Evolutionary conservation across 2,329 filamentous ascomycete species (phyloP).

Genomic region (Lachnellula hyalina): DNA sequence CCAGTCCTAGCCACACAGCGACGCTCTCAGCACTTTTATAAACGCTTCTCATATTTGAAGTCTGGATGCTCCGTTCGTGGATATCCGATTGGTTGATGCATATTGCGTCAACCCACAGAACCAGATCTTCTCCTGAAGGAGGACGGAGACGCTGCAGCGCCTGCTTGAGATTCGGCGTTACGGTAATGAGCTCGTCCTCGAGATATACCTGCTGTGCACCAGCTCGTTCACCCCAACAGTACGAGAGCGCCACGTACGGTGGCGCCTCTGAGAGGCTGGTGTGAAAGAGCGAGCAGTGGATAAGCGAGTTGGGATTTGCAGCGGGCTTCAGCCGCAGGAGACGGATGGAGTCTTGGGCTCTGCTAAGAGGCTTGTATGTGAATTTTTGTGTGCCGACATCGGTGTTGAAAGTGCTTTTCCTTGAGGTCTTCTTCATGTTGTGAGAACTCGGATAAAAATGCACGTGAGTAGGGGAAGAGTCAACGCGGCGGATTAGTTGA

Average conservation of each 20-base stretch:
- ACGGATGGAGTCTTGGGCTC: slow-evolving; percentile 8
- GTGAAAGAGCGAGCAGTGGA: slow-evolving; percentile 17
- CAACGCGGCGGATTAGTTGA: too few relatives aligned
- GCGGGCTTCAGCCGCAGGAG: slow-evolving; percentile 12
- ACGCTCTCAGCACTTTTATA: slow-evolving; percentile 22
- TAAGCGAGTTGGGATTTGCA: neutral
- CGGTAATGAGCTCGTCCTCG: slow-evolving; percentile 6
- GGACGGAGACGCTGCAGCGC: slow-evolving; percentile 20
- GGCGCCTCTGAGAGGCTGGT: slow-evolving; percentile 17
- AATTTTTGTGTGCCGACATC: slow-evolving; percentile 1
- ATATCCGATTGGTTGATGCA: slow-evolving; percentile 25
- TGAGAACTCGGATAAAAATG: neutral
- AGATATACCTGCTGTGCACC: slow-evolving; percentile 10
- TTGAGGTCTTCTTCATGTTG: neutral
- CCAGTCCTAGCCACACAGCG: slow-evolving; percentile 20
- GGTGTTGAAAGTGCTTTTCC: neutral
- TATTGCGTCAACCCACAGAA: slow-evolving; percentile 26
- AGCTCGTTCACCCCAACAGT: slow-evolving; percentile 18
- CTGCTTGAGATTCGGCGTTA: slow-evolving; percentile 18
- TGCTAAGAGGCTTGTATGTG: slow-evolving; percentile 12
- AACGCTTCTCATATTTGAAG: slow-evolving; percentile 20
- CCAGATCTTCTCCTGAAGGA: slow-evolving; percentile 2
- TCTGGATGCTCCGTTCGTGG: slow-evolving; percentile 20
- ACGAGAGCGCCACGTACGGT: slow-evolving; percentile 24
- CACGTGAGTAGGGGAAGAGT: too few relatives aligned